These are phyloP conservation scores for Sclerotinia nivalis DNA, from an alignment of 2,329 filamentous ascomycete species.

Conservation along the genomic window DNA sequence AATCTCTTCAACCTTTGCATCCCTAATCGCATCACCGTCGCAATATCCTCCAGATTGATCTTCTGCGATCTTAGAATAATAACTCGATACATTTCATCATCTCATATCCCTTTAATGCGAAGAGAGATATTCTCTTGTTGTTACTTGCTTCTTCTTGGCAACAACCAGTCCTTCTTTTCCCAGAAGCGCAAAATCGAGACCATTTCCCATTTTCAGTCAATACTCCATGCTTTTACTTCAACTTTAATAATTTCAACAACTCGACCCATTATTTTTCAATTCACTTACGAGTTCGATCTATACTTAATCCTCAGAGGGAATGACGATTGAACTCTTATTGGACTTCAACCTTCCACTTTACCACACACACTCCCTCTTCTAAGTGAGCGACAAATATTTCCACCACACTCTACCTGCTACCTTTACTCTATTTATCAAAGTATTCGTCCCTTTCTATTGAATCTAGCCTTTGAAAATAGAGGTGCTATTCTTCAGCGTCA, in stretches of 20 bases:
- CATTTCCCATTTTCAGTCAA: not conserved
- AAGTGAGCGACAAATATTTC: not conserved
- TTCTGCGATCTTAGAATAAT: not conserved
- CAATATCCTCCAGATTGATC: too few relatives aligned
- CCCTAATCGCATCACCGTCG: not conserved
- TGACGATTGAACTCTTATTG: not conserved
- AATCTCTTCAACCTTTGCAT: too few relatives aligned
- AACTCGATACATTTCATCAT: not conserved
- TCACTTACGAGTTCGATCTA: conserved; percentile 4
- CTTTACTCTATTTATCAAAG: not conserved
- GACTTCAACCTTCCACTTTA: not conserved
- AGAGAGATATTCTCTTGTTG: not conserved
- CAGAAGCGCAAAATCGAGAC: not conserved
- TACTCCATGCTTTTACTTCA: not conserved
- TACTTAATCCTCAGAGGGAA: not conserved
- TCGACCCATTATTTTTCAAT: conserved; percentile 13
- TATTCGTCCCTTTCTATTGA: not conserved
- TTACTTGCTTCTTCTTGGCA: not conserved
- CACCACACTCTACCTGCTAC: not conserved
- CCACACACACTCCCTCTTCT: not conserved
- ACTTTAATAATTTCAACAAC: not conserved
- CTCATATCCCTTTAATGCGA: not conserved
- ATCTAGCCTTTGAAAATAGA: not conserved
- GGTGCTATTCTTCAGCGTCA: not conserved
- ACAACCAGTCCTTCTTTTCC: not conserved